Evolutionary conservation across 108 stramenopile species (phyloP).

Genomic region (Cyclotella atomus): DNA sequence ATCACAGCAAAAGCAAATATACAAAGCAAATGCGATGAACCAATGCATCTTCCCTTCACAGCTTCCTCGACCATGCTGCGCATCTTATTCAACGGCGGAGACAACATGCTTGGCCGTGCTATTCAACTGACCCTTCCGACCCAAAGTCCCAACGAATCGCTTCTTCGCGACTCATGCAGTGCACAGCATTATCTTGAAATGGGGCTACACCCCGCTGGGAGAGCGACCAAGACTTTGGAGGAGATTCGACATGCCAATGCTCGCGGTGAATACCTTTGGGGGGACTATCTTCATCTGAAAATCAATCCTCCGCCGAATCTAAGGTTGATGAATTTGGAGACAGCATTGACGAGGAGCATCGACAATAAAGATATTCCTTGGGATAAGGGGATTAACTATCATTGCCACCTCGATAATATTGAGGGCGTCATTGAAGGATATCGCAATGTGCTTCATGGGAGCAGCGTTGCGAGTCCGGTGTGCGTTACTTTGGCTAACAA

Average conservation of each 20-base stretch:
- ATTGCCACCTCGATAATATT: slow-evolving; percentile 19
- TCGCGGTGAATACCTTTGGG: slow-evolving; percentile 18
- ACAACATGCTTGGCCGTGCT: slow-evolving; percentile 33
- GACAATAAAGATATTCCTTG: slow-evolving; percentile 14
- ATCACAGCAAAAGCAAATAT: too few relatives aligned
- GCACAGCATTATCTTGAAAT: slow-evolving; percentile 17
- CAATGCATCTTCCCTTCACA: too few relatives aligned
- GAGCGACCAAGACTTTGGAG: background rate
- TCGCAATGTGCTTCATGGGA: background rate
- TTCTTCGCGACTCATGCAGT: slow-evolving; percentile 15
- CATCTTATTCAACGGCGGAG: slow-evolving; percentile 28
- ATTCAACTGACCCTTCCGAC: slow-evolving; percentile 14
- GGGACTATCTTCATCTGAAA: slow-evolving; percentile 10
- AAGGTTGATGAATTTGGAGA: slow-evolving; percentile 25
- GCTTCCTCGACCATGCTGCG: background rate
- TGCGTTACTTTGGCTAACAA: slow-evolving; percentile 27
- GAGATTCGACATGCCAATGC: slow-evolving; percentile 17
- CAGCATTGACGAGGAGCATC: slow-evolving; percentile 18
- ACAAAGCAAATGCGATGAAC: too few relatives aligned
- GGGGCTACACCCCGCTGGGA: slow-evolving; percentile 13
- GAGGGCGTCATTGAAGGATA: slow-evolving; percentile 9
- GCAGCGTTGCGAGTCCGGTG: slow-evolving; percentile 4
- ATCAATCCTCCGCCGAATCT: slow-evolving; percentile 17
- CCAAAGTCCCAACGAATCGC: slow-evolving; percentile 7
- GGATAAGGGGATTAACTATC: slow-evolving; percentile 22